phyloP scores from a whole-genome alignment of 2,329 filamentous ascomycete species.

The Rhytidhysteron rufulum region DNA sequence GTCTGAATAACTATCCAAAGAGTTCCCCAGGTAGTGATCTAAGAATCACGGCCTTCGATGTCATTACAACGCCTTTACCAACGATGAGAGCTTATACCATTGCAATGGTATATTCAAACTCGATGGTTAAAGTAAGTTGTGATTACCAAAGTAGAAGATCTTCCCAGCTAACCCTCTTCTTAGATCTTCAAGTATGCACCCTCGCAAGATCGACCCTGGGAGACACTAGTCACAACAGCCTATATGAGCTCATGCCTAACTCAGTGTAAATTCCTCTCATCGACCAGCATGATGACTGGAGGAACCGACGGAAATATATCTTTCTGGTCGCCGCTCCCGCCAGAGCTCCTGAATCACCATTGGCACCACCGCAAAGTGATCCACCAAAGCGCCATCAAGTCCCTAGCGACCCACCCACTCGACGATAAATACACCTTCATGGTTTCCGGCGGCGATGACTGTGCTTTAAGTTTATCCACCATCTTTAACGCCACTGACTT shows the following conservation, averaged over 20 bases:
- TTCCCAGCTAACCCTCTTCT: slow-evolving; percentile 10
- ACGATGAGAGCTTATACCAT: slow-evolving; percentile 50
- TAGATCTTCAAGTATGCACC: slow-evolving; percentile 45
- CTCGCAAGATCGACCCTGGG: too few relatives aligned
- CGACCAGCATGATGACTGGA: slow-evolving; percentile 56
- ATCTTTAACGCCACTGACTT: slow-evolving; percentile 19
- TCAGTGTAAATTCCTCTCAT: slow-evolving; percentile 48
- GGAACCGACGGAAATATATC: slow-evolving; percentile 78
- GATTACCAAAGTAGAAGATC: slow-evolving; percentile 1
- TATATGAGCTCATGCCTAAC: slow-evolving; percentile 65
- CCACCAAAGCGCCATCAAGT: slow-evolving; percentile 81
- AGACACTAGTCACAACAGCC: slow-evolving; percentile 30
- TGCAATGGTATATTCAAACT: slow-evolving; percentile 79
- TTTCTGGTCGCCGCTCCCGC: slow-evolving; percentile 49
- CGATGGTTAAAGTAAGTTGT: slow-evolving; percentile 58
- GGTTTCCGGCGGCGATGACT: slow-evolving; percentile 84
- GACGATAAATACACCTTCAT: slow-evolving; percentile 46
- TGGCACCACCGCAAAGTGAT: slow-evolving; percentile 42
- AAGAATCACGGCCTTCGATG: slow-evolving; percentile 76
- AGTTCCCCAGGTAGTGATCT: slow-evolving; percentile 60
- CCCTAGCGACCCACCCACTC: slow-evolving; percentile 34
- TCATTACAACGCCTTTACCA: slow-evolving; percentile 26
- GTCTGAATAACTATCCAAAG: slow-evolving; percentile 48
- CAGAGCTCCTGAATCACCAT: not conserved
- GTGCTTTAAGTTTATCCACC: slow-evolving; percentile 56